phyloP scores from a whole-genome alignment of 768 basidiomycete species.

The Neoboletus subvelutipes region DNA sequence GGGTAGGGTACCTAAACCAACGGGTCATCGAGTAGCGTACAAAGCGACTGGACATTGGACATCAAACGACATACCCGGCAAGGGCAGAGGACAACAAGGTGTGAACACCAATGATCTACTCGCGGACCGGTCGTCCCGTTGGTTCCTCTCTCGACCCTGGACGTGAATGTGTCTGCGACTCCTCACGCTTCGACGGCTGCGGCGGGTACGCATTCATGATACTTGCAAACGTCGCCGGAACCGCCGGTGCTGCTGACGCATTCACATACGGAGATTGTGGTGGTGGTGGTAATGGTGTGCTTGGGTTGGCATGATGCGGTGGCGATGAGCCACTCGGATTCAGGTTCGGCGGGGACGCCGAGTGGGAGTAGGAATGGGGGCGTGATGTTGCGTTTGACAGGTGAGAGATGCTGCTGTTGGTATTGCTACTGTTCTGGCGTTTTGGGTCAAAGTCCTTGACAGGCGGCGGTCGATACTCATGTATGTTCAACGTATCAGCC shows the following conservation, averaged over 20 bases:
- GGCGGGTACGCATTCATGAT: slow-evolving; percentile 71
- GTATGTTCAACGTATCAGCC: slow-evolving; percentile 31
- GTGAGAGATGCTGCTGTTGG: slow-evolving; percentile 12
- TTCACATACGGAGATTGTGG: slow-evolving; percentile 19
- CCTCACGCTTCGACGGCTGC: slow-evolving; percentile 23
- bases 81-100: background rate
- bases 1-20: background rate
- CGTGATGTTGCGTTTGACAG: slow-evolving; percentile 11
- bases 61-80: background rate
- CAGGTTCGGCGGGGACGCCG: slow-evolving; percentile 27
- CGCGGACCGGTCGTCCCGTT: slow-evolving; percentile 15
- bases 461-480: slow-evolving; percentile 32
- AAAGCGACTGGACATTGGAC: background rate
- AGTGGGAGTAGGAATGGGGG: slow-evolving; percentile 15
- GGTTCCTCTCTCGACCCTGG: slow-evolving; percentile 27
- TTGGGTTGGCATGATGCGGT: slow-evolving; percentile 16
- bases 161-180: slow-evolving; percentile 27
- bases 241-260: slow-evolving; percentile 25
- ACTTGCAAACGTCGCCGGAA: slow-evolving; percentile 60
- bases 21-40: slow-evolving; percentile 4
- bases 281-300: slow-evolving; percentile 7
- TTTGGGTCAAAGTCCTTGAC: slow-evolving; percentile 21
- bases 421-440: slow-evolving; percentile 15
- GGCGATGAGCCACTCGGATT: slow-evolving; percentile 18
- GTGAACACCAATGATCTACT: slow-evolving; percentile 6